Percentiles rank a stretch among this genome's conserved stretches.
Conservation (phyloP, 1,284 basidiomycete genomes). For the Polyporus tsugae region DNA sequence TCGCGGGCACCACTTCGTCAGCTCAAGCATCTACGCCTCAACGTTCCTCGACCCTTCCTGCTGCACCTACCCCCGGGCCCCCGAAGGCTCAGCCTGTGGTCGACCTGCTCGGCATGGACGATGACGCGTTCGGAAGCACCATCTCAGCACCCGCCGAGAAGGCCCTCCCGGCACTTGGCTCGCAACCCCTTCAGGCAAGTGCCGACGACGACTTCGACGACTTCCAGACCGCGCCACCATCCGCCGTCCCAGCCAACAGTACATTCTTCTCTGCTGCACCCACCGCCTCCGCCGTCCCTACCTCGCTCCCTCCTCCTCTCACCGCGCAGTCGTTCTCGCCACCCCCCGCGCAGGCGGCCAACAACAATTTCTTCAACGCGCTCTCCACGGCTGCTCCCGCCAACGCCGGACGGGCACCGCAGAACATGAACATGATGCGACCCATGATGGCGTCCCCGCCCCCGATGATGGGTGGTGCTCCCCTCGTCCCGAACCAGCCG, state of each 20-base stretch:
- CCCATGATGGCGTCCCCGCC: conserved; percentile 31
- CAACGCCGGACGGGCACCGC: conserved; percentile 30
- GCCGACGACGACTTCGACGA: conserved; percentile 90
- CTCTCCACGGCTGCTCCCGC: conserved; percentile 27
- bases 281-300: conserved; percentile 21
- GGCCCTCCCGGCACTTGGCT: conserved; percentile 58
- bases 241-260: conserved; percentile 43
- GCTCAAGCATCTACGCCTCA: conserved; percentile 37
- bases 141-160: conserved; percentile 53
- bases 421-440: conserved; percentile 27
- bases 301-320: conserved; percentile 31
- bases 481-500: conserved; percentile 32
- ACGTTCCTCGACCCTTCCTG: conserved; percentile 51
- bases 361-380: conserved; percentile 37
- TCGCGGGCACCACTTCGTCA: conserved; percentile 37
- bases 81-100: conserved; percentile 50
- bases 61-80: conserved; percentile 50
- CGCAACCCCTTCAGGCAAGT: conserved; percentile 31
- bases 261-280: conserved; percentile 42
- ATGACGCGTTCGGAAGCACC: conserved; percentile 59
- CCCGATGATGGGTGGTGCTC: conserved; percentile 24
- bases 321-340: conserved; percentile 30
- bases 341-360: conserved; percentile 15
- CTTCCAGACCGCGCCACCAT: conserved; percentile 83
- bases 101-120: conserved; percentile 68